phyloP scores from a whole-genome alignment of 1,284 basidiomycete genomes.

The Exobasidium rhododendri region DNA sequence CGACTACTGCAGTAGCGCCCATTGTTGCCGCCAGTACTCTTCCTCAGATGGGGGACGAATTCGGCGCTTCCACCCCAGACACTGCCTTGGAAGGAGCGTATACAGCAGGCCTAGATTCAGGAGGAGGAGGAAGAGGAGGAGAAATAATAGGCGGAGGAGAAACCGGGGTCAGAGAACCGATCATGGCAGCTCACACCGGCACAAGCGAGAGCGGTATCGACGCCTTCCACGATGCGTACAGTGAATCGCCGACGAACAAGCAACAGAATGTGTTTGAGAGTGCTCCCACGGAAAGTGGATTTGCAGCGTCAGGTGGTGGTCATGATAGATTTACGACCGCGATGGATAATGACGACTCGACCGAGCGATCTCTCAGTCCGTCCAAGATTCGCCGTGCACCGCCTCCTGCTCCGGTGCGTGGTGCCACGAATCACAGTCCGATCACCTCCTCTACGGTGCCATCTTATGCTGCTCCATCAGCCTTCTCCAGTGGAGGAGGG shows the following conservation, averaged over 20 bases:
- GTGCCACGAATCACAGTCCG: slow-evolving; percentile 14
- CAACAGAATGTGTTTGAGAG: neutral
- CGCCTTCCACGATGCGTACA: slow-evolving; percentile 16
- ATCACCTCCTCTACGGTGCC: neutral
- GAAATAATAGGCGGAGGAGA: no score
- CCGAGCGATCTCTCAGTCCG: slow-evolving; percentile 5
- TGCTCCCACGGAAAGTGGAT: neutral
- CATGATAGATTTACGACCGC: slow-evolving; percentile 14
- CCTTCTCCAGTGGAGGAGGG: no score
- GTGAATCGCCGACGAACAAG: neutral
- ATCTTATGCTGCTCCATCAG: neutral
- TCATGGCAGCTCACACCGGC: slow-evolving; percentile 12
- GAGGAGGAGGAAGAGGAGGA: no score
- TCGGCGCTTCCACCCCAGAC: slow-evolving; percentile 2
- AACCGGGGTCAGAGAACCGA: no score
- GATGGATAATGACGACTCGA: slow-evolving; percentile 5
- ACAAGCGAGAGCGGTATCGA: slow-evolving; percentile 2
- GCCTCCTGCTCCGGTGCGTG: slow-evolving; percentile 39
- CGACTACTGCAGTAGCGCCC: slow-evolving; percentile 3
- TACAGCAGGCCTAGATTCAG: neutral
- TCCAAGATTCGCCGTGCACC: slow-evolving; percentile 43
- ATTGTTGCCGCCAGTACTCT: neutral
- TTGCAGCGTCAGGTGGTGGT: neutral
- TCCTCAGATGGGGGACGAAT: neutral
- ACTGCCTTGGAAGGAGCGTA: no score